A percentile compares a stretch with the other conserved stretches of the same genome.
These are phyloP conservation scores for Phytophthora multivora DNA, from an alignment of 352 stramenopile species.

Conservation along the genomic window DNA sequence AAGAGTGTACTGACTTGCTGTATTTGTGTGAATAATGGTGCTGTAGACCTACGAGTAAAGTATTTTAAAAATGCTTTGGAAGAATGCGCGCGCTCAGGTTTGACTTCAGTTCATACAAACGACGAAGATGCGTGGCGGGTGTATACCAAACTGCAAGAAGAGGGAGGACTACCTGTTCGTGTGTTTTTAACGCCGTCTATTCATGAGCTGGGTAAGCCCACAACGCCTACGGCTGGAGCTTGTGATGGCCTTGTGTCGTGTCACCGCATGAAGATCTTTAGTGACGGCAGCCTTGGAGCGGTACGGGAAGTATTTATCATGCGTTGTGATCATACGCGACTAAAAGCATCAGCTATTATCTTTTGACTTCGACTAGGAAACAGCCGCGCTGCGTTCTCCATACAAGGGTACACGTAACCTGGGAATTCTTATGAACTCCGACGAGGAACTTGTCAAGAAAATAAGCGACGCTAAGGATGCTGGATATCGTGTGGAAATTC, in stretches of 20 bases:
- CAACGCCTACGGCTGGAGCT: slow-evolving; percentile 44
- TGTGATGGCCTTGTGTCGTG: slow-evolving; percentile 68
- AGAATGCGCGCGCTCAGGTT: slow-evolving; percentile 70
- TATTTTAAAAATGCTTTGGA: slow-evolving; percentile 67
- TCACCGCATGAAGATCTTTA: slow-evolving; percentile 90
- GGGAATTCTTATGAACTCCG: slow-evolving; percentile 86
- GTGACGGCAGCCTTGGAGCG: slow-evolving; percentile 86
- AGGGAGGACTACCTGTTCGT: slow-evolving; percentile 63
- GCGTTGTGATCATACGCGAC: neutral
- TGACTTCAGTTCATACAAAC: slow-evolving; percentile 90
- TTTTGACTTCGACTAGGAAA: slow-evolving; percentile 58
- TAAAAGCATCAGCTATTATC: neutral
- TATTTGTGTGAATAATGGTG: neutral
- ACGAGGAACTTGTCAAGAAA: slow-evolving; percentile 66
- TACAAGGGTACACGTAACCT: slow-evolving; percentile 69
- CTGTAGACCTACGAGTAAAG: slow-evolving; percentile 56
- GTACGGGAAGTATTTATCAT: slow-evolving; percentile 32
- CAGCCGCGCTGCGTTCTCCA: slow-evolving; percentile 72
- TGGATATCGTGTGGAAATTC: slow-evolving; percentile 87
- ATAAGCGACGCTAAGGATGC: slow-evolving; percentile 55
- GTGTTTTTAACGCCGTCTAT: slow-evolving; percentile 82
- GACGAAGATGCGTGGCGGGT: slow-evolving; percentile 81
- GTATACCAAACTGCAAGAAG: slow-evolving; percentile 74
- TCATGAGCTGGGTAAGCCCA: slow-evolving; percentile 58
- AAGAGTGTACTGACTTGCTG: neutral